Evolutionary conservation across 257 asterid species (phyloP), one percentile per base, ranked within the genome.

Genomic region (Marsdenia floribunda): DNA sequence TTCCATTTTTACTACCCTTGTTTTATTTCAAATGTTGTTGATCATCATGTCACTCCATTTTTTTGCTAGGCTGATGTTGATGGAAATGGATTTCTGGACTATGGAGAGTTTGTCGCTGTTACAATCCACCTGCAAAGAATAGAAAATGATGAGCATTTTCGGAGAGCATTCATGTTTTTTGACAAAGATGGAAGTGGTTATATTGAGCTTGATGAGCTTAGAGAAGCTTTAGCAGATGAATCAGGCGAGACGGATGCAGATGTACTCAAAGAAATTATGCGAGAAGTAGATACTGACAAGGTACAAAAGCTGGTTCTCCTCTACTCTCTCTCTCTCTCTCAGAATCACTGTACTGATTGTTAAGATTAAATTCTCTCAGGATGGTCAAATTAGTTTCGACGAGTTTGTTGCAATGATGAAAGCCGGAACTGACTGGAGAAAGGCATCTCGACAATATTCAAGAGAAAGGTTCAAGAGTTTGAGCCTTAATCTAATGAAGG

Each of bases 341-440:
- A 53, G 44, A 18, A 67, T 61, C 33, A 64, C 14, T 68, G 47
- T 52, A 49, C 78, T 61, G 47, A 54, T 54, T 55, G 63, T 29
- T 29, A 29, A 68, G 69, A 46, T 13, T 57, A 44, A 22, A 55
- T 85, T 73, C 15, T 79, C 82, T 79, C 87, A 91, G 97, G 97
- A 91, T 59, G 96, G 96, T 54, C 78, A 58, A 80, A 87, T 91
- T 38, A 88, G 96, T 82, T 91, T 85, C 6, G 96, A 92, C 11
- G 97, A 92, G 84, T 92, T 92, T 69, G 95, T 92, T 21, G 96
- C 95, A 8, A 92, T 92, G 97, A 91, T 91, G 97, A 91, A 91
- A 86, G 76, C 96, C 1, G 96, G 97, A 78, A 91, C 95, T 8
- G 96, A 90, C 80, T 92, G 97, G 97, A 90, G 96, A 86, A 92